These are phyloP conservation scores for Suillus discolor DNA, from an alignment of 768 basidiomycete species.

Conservation along the genomic window DNA sequence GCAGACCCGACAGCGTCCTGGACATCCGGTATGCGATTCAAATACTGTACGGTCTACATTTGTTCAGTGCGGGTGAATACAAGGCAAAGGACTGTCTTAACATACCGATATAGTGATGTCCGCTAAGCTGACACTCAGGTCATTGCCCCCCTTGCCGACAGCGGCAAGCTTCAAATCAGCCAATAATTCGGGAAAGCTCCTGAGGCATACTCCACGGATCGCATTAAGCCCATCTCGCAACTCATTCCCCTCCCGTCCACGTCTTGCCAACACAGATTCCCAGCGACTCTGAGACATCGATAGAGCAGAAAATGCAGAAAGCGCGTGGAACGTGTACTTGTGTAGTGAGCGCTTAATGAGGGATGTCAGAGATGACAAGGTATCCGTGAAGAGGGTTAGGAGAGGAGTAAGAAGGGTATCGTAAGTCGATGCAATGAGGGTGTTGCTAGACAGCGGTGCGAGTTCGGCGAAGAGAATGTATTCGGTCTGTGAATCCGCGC, in stretches of 20 bases:
- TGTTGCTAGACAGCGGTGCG: slow-evolving; percentile 55
- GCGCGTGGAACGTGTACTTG: slow-evolving; percentile 78
- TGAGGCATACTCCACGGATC: slow-evolving; percentile 67
- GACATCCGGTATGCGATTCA: slow-evolving; percentile 72
- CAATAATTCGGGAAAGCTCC: slow-evolving; percentile 84
- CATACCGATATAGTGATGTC: slow-evolving; percentile 59
- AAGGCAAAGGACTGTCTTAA: background rate
- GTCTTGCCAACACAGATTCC: slow-evolving; percentile 63
- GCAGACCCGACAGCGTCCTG: slow-evolving; percentile 66
- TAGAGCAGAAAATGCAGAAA: slow-evolving; percentile 67
- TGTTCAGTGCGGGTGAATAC: slow-evolving; percentile 1
- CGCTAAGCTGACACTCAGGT: slow-evolving; percentile 63
- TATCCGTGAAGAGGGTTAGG: slow-evolving; percentile 61
- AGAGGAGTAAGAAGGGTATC: slow-evolving; percentile 65
- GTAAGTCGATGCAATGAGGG: slow-evolving; percentile 59
- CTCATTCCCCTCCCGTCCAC: slow-evolving; percentile 63
- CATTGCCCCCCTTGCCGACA: slow-evolving; percentile 46
- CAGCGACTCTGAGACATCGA: slow-evolving; percentile 59
- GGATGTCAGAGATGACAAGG: slow-evolving; percentile 59
- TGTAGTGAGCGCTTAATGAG: slow-evolving; percentile 79
- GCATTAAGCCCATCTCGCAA: slow-evolving; percentile 68
- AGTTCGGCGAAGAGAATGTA: slow-evolving; percentile 66
- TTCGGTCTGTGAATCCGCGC: slow-evolving; percentile 52
- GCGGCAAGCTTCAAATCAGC: slow-evolving; percentile 75
- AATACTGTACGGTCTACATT: slow-evolving; percentile 64